phyloP scores from a whole-genome alignment of 177 flowering plant genomes.

The Vitis hybrid region DNA sequence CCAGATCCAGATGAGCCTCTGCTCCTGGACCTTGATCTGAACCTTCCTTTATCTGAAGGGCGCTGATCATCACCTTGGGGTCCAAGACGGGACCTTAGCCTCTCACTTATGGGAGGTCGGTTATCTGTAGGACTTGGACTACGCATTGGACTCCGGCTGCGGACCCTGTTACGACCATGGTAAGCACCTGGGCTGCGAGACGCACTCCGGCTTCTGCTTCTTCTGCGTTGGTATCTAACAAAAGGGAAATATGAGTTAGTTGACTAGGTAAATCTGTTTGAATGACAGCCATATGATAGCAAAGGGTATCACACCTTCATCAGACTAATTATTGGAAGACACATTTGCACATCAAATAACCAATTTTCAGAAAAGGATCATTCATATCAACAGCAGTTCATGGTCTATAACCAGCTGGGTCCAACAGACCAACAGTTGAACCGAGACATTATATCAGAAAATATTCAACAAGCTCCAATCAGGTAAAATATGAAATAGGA shows the following conservation, averaged over 20 bases:
- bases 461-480: too few relatives aligned
- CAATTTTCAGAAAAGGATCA: too few relatives aligned
- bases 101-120: constrained; percentile 56
- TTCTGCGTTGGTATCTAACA: constrained; percentile 45
- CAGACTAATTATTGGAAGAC: too few relatives aligned
- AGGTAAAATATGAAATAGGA: too few relatives aligned
- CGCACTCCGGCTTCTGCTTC: constrained; percentile 59
- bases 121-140: constrained; percentile 59
- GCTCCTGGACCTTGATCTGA: constrained; percentile 53
- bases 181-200: constrained; percentile 65
- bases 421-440: too few relatives aligned
- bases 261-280: too few relatives aligned
- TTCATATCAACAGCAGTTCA: too few relatives aligned
- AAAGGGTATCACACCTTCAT: too few relatives aligned
- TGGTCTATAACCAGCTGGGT: too few relatives aligned
- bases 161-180: constrained; percentile 43
- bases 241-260: constrained; percentile 1
- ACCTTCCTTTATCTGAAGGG: constrained; percentile 32
- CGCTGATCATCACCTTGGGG: constrained; percentile 36
- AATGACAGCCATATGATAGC: too few relatives aligned
- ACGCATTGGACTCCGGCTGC: constrained; percentile 50
- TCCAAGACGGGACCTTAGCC: constrained; percentile 69
- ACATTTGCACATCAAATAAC: too few relatives aligned
- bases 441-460: too few relatives aligned
- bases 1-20: constrained; percentile 44